phyloP scores from a whole-genome alignment of 1,139 yeast species.

The Debaryomyces nepalensis region DNA sequence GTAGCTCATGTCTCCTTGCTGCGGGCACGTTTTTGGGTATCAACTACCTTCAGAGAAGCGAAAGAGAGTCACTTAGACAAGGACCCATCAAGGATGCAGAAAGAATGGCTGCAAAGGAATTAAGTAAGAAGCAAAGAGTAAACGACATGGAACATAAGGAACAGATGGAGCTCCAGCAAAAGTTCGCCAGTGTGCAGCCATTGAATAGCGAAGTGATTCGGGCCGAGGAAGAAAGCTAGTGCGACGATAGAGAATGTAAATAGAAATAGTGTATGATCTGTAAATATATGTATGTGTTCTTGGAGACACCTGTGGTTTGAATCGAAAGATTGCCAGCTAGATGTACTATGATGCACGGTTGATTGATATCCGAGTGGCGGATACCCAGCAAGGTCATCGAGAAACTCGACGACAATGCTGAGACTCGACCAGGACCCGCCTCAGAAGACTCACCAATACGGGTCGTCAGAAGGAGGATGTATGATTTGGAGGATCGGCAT shows the following conservation, averaged over 20 bases:
- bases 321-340: conserved; percentile 30
- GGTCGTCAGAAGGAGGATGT: conserved; percentile 45
- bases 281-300: conserved; percentile 47
- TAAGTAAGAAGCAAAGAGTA: conserved; percentile 46
- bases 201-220: conserved; percentile 46
- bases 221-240: conserved; percentile 29
- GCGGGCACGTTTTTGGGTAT: conserved; percentile 66
- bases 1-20: conserved; percentile 58
- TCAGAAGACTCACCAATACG: conserved; percentile 50
- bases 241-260: conserved; percentile 10
- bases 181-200: conserved; percentile 71
- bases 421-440: conserved; percentile 31
- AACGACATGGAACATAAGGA: conserved; percentile 77
- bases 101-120: conserved; percentile 52
- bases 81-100: conserved; percentile 83
- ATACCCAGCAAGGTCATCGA: conserved; percentile 1
- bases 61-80: conserved; percentile 70
- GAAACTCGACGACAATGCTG: conserved; percentile 1
- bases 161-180: conserved; percentile 68
- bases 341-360: conserved; percentile 57
- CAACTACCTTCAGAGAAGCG: conserved; percentile 67
- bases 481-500: conserved; percentile 23
- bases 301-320: conserved; percentile 56
- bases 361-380: conserved; percentile 20
- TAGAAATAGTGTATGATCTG: conserved; percentile 7